A percentile compares a stretch with the other conserved stretches of the same genome.
Evolutionary conservation across 2,329 filamentous ascomycete species (phyloP).

Genomic region (Phoma sp.): DNA sequence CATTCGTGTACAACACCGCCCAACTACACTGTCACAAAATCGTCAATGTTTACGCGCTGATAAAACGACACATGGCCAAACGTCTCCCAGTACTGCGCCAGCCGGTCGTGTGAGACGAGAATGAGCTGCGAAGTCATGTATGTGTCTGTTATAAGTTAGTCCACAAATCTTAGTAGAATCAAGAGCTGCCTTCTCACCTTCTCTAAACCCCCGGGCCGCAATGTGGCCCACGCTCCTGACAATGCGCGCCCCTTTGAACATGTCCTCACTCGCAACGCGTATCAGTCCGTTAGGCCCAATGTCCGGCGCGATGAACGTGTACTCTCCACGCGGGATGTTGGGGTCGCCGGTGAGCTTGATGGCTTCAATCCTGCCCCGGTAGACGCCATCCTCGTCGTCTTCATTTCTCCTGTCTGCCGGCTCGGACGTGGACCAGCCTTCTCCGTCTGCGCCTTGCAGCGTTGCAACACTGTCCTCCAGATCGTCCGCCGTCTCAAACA

Average conservation of each 20-base stretch:
- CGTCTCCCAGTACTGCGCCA: slow-evolving; percentile 82
- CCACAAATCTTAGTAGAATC: too few relatives aligned
- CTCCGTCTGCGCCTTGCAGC: slow-evolving; percentile 22
- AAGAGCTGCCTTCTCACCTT: slow-evolving; percentile 62
- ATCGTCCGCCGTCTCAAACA: slow-evolving; percentile 23
- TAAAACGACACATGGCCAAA: slow-evolving; percentile 59
- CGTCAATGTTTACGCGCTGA: slow-evolving; percentile 55
- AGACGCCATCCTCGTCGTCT: slow-evolving; percentile 48
- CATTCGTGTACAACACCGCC: too few relatives aligned
- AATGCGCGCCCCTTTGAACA: slow-evolving; percentile 76
- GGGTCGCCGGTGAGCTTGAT: slow-evolving; percentile 92
- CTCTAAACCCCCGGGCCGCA: slow-evolving; percentile 72
- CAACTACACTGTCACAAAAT: slow-evolving; percentile 31
- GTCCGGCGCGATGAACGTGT: slow-evolving; percentile 80
- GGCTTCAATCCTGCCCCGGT: slow-evolving; percentile 75
- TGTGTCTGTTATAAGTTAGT: slow-evolving; percentile 59
- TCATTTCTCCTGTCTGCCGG: not conserved
- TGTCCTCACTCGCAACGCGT: slow-evolving; percentile 66
- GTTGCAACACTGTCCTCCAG: slow-evolving; percentile 52
- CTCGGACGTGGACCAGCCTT: not conserved
- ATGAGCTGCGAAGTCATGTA: slow-evolving; percentile 80
- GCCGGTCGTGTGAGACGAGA: slow-evolving; percentile 74
- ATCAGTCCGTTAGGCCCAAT: slow-evolving; percentile 72
- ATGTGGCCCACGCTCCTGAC: slow-evolving; percentile 80
- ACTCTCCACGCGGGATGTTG: slow-evolving; percentile 86